Conservation (phyloP, 768 basidiomycete genomes). For the Agaricus bisporus region DNA sequence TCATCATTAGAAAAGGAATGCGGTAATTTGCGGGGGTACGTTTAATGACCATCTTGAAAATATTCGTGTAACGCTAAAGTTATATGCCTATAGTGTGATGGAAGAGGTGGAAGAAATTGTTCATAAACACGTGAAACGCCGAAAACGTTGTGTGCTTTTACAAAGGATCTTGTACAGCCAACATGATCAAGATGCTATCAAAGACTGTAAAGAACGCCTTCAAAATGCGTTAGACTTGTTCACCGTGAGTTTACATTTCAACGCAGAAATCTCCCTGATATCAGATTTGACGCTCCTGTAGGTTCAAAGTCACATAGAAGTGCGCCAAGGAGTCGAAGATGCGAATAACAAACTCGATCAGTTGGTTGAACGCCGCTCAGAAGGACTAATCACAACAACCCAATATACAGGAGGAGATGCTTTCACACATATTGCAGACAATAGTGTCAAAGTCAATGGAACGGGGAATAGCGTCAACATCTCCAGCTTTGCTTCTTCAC, state of each 20-base stretch:
- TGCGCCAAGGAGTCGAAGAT: neutral
- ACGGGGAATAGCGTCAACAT: too few relatives aligned
- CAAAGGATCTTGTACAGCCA: neutral
- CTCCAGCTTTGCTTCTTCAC: too few relatives aligned
- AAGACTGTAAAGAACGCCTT: neutral
- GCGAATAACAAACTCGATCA: neutral
- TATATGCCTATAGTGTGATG: neutral
- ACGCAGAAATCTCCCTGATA: neutral
- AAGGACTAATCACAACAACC: too few relatives aligned
- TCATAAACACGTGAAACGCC: neutral
- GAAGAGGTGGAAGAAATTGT: neutral
- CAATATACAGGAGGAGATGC: too few relatives aligned
- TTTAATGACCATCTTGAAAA: neutral
- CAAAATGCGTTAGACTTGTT: neutral
- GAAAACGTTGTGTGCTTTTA: neutral
- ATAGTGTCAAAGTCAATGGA: too few relatives aligned
- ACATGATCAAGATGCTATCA: neutral
- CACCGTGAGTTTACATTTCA: neutral
- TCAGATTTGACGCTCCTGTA: neutral
- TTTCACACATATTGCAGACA: too few relatives aligned
- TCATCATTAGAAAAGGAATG: neutral
- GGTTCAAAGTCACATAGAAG: conserved; percentile 6
- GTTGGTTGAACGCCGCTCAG: too few relatives aligned
- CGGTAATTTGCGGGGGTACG: neutral
- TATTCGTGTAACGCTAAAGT: neutral